Evolutionary conservation across 192 early-diverging fungal genomes (phyloP).

Genomic region (Umbelopsis vinacea): DNA sequence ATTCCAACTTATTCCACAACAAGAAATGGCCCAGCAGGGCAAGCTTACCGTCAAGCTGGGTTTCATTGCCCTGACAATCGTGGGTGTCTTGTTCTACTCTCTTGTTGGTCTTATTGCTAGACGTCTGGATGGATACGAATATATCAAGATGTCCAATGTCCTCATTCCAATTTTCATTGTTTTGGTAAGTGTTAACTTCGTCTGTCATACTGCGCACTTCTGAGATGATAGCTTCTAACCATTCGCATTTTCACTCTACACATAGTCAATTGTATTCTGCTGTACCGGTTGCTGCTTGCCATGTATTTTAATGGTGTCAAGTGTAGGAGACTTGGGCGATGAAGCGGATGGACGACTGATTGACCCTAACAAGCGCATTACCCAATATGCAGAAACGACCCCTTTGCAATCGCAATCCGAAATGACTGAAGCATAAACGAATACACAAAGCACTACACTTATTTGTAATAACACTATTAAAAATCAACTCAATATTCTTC

Average conservation of each 20-base stretch:
- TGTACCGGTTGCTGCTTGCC: slow-evolving; percentile 64
- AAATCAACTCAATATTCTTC: neutral
- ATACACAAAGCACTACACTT: neutral
- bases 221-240: neutral
- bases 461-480: neutral
- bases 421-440: slow-evolving; percentile 4
- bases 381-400: slow-evolving; percentile 33
- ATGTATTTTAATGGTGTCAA: slow-evolving; percentile 52
- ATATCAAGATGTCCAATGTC: slow-evolving; percentile 59
- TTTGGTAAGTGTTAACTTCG: slow-evolving; percentile 35
- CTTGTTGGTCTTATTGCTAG: slow-evolving; percentile 58
- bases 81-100: slow-evolving; percentile 53
- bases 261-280: slow-evolving; percentile 52
- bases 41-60: slow-evolving; percentile 51
- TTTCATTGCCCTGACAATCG: slow-evolving; percentile 48
- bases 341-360: slow-evolving; percentile 33
- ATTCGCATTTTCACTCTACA: neutral
- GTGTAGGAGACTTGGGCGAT: slow-evolving; percentile 45
- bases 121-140: slow-evolving; percentile 49
- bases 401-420: slow-evolving; percentile 9
- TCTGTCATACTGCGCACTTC: neutral
- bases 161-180: slow-evolving; percentile 74
- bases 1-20: slow-evolving; percentile 44
- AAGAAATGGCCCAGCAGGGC: slow-evolving; percentile 50
- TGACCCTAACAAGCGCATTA: slow-evolving; percentile 40